A percentile compares a stretch with the other conserved stretches of the same genome.
Evolutionary conservation across 2,329 filamentous ascomycete genomes (phyloP).

Genomic region (Stagonosporopsis chrysanthemi): DNA sequence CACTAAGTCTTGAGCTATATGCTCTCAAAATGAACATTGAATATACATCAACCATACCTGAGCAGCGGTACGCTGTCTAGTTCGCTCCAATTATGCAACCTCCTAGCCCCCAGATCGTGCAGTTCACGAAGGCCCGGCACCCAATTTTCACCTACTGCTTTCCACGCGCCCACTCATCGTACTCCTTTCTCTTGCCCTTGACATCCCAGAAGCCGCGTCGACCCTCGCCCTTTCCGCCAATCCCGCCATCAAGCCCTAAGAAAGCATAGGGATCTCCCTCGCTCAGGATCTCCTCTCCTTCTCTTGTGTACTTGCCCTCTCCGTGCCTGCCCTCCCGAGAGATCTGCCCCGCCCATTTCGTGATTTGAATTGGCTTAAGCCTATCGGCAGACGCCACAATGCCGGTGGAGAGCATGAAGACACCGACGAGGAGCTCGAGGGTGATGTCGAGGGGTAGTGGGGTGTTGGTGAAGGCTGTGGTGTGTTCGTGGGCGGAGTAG

Average conservation of each 20-base stretch:
- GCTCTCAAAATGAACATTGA: background rate
- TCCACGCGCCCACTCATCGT: constrained; percentile 74
- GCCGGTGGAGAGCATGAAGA: constrained; percentile 81
- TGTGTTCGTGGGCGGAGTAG: constrained; percentile 95
- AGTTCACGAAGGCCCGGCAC: background rate
- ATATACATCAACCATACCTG: constrained; percentile 5
- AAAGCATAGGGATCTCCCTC: constrained; percentile 78
- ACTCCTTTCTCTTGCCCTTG: constrained; percentile 80
- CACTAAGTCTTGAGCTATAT: background rate
- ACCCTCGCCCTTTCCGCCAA: constrained; percentile 69
- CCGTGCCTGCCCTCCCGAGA: constrained; percentile 74
- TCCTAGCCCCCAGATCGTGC: background rate
- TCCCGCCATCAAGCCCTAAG: constrained; percentile 61
- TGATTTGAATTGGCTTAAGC: constrained; percentile 85
- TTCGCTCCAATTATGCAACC: background rate
- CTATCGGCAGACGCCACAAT: constrained; percentile 79
- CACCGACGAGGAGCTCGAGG: constrained; percentile 82
- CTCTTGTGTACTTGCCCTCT: constrained; percentile 63
- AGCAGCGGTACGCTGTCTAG: background rate
- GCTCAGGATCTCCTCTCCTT: constrained; percentile 71
- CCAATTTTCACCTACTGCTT: constrained; percentile 19
- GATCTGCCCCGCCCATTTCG: constrained; percentile 82
- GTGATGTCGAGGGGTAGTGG: constrained; percentile 82
- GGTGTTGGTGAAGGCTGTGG: constrained; percentile 67
- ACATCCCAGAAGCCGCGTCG: constrained; percentile 88